A percentile compares a stretch with the other conserved stretches of the same genome.
Evolutionary conservation across 2,329 filamentous ascomycete genomes (phyloP).

Genomic region (Rhynchosporium graminicola): DNA sequence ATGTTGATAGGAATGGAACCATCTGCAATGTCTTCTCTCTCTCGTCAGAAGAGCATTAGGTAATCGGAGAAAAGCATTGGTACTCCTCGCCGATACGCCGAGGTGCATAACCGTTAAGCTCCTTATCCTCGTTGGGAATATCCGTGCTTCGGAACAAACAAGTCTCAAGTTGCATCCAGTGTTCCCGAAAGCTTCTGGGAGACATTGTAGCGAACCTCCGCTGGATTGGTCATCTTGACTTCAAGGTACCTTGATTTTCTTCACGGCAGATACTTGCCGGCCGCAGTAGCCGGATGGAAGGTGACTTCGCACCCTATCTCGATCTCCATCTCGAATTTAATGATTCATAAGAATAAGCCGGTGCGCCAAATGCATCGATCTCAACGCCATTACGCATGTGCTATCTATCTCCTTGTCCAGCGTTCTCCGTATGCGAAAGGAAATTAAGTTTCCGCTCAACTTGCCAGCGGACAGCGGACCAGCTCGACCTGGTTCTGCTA

Average conservation of each 20-base stretch:
- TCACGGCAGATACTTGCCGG: not conserved
- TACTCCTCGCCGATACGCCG: not conserved
- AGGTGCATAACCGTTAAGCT: not conserved
- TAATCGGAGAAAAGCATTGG: not conserved
- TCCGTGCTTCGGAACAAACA: not conserved
- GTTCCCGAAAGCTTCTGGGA: too few relatives aligned
- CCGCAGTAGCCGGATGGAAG: not conserved
- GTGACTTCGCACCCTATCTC: not conserved
- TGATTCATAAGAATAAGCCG: too few relatives aligned
- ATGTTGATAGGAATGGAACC: not conserved
- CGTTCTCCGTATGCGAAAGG: not conserved
- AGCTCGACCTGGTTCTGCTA: constrained; percentile 5
- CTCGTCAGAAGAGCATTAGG: not conserved
- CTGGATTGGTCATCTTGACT: too few relatives aligned
- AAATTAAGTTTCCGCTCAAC: not conserved
- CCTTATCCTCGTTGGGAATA: not conserved
- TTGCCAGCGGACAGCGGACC: constrained; percentile 5
- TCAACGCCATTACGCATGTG: not conserved
- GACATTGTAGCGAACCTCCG: too few relatives aligned
- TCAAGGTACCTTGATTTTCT: too few relatives aligned
- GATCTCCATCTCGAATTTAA: not conserved
- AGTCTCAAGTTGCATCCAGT: too few relatives aligned
- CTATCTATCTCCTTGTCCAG: not conserved
- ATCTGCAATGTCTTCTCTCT: not conserved
- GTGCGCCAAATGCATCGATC: not conserved